Evolutionary conservation across 257 asterid genomes (phyloP).

Genomic region (Solanum neorickii): DNA sequence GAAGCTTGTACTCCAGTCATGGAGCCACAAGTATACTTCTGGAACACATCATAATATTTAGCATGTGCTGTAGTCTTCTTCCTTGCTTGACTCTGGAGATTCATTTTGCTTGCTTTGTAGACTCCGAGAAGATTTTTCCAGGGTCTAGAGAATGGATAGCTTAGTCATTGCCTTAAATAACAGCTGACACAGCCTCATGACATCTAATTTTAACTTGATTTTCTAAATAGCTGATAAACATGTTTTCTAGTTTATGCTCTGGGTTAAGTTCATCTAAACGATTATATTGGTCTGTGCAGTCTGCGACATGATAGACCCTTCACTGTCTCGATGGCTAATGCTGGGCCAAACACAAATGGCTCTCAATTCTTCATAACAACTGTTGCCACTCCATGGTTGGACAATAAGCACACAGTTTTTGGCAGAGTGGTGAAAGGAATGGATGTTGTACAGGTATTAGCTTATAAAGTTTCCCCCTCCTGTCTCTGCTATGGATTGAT

Average conservation of each 20-base stretch:
- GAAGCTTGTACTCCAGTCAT: neutral
- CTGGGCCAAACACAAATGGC: constrained; percentile 96
- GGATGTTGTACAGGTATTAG: constrained; percentile 94
- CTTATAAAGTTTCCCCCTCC: neutral
- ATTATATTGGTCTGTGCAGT: constrained; percentile 39
- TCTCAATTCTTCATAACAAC: constrained; percentile 93
- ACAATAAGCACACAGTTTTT: constrained; percentile 96
- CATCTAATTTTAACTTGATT: neutral
- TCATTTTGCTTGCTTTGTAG: neutral
- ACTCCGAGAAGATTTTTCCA: neutral
- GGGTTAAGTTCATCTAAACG: neutral
- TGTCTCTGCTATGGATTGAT: neutral
- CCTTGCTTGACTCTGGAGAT: neutral
- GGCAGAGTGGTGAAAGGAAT: constrained; percentile 92
- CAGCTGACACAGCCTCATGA: neutral
- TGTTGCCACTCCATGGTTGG: constrained; percentile 98
- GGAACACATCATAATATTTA: neutral
- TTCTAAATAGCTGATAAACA: neutral
- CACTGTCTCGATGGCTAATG: constrained; percentile 97
- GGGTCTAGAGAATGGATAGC: neutral
- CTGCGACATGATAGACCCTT: constrained; percentile 95
- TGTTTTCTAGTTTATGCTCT: neutral
- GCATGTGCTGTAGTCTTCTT: neutral
- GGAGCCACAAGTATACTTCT: neutral
- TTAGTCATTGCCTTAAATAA: neutral